phyloP scores from a whole-genome alignment of 257 asterid genomes.

The Perilla frutescens region DNA sequence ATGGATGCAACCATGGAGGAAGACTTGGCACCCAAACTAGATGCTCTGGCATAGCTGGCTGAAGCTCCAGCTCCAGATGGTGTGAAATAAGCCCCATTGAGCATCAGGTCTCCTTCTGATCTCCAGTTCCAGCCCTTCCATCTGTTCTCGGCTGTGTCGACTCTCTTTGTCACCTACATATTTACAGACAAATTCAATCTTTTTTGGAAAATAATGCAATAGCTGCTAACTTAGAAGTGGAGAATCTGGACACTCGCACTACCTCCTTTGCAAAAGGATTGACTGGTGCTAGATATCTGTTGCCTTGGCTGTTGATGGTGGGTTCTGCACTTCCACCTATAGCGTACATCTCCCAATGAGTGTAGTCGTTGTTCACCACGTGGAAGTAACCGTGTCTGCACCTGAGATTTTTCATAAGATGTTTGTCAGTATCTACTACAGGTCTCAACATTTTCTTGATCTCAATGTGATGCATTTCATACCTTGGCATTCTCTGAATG shows the following conservation, averaged over 20 bases:
- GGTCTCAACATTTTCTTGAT: not conserved
- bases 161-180: slow-evolving; percentile 81
- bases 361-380: slow-evolving; percentile 95
- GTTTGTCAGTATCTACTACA: not conserved
- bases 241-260: slow-evolving; percentile 15
- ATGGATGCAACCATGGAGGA: slow-evolving; percentile 72
- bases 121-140: slow-evolving; percentile 97
- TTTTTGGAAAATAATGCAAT: not conserved
- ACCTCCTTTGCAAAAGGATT: slow-evolving; percentile 87
- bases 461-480: not conserved
- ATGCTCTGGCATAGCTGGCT: slow-evolving; percentile 87
- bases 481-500: slow-evolving; percentile 96
- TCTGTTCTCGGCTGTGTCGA: slow-evolving; percentile 51
- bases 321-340: slow-evolving; percentile 94
- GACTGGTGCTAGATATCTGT: slow-evolving; percentile 80
- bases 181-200: not conserved
- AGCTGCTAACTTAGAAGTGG: not conserved
- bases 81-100: slow-evolving; percentile 85
- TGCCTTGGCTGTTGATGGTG: slow-evolving; percentile 95
- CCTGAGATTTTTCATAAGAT: slow-evolving; percentile 48
- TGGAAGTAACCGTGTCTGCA: slow-evolving; percentile 97
- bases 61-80: slow-evolving; percentile 92
- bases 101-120: slow-evolving; percentile 87
- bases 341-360: slow-evolving; percentile 98
- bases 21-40: slow-evolving; percentile 87